Evolutionary conservation across 2,329 filamentous ascomycete genomes (phyloP).

Genomic region (Talaromyces sp.): DNA sequence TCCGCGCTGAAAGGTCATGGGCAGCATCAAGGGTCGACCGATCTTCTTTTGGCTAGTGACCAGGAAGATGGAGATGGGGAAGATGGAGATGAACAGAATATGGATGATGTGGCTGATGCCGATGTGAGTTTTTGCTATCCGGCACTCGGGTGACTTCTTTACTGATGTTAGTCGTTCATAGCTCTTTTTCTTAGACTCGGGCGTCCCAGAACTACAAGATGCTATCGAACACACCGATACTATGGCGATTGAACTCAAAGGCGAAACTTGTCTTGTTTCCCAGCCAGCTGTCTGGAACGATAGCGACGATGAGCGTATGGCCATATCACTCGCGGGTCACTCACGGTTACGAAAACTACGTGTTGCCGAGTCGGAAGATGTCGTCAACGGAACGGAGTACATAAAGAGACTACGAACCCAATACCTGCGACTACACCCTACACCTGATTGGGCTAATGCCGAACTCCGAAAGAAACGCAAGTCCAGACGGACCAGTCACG

Average conservation of each 20-base stretch:
- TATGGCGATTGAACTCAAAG: constrained; percentile 35
- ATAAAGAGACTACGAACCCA: constrained; percentile 74
- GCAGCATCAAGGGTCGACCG: constrained; percentile 38
- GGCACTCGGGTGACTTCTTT: background rate
- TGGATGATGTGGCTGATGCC: constrained; percentile 70
- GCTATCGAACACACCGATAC: constrained; percentile 35
- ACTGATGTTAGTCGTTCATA: constrained; percentile 25
- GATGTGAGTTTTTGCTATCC: constrained; percentile 51
- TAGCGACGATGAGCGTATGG: constrained; percentile 87
- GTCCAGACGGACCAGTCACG: constrained; percentile 20
- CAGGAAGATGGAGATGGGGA: constrained; percentile 29
- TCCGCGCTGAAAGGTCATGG: constrained; percentile 63
- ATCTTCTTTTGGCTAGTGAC: constrained; percentile 33
- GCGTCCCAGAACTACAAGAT: constrained; percentile 43
- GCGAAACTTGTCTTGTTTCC: constrained; percentile 8
- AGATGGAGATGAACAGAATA: constrained; percentile 47
- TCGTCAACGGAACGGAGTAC: constrained; percentile 85
- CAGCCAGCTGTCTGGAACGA: constrained; percentile 70
- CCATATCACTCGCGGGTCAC: constrained; percentile 74
- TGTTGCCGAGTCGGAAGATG: constrained; percentile 74
- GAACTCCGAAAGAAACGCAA: constrained; percentile 49
- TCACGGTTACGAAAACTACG: constrained; percentile 78
- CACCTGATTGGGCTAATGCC: constrained; percentile 59
- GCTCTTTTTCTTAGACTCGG: constrained; percentile 79
- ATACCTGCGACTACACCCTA: constrained; percentile 60